Conservation (phyloP, 1,284 basidiomycete species). For the Phellopilus nigrolimitatus region DNA sequence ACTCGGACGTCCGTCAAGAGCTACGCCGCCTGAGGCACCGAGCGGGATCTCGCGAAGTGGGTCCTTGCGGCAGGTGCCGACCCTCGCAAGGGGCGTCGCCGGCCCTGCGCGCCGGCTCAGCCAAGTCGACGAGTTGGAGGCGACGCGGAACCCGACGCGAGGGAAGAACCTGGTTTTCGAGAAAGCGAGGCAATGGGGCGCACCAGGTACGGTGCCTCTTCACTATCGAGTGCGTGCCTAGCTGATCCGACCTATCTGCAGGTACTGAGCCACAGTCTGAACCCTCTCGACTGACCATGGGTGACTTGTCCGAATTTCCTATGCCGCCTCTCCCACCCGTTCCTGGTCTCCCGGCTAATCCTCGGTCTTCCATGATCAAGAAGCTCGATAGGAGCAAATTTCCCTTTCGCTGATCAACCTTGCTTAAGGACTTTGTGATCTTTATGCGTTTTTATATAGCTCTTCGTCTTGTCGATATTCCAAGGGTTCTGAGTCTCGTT, state of each 20-base stretch:
- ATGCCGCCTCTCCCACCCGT: conserved; percentile 37
- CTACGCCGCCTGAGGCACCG: not conserved
- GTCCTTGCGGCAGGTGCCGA: conserved; percentile 1
- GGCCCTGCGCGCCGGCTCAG: not conserved
- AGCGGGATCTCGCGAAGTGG: conserved; percentile 3
- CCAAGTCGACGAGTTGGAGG: conserved; percentile 14
- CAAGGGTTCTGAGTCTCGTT: too few species aligned
- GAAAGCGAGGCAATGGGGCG: conserved; percentile 38
- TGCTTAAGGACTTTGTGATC: not conserved
- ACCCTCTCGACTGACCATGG: conserved; percentile 26
- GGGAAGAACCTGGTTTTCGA: conserved; percentile 49
- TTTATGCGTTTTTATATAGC: not conserved
- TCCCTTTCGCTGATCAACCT: conserved; percentile 28
- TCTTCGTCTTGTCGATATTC: too few species aligned
- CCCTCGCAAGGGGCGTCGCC: not conserved
- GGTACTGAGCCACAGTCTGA: conserved; percentile 21
- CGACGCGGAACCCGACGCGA: conserved; percentile 19
- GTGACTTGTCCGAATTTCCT: conserved; percentile 34
- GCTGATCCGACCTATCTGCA: not conserved
- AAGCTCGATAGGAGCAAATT: conserved; percentile 37
- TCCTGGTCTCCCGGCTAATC: conserved; percentile 25
- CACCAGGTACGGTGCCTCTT: conserved; percentile 14
- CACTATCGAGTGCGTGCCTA: not conserved
- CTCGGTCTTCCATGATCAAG: conserved; percentile 24
- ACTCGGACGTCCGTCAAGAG: not conserved